phyloP scores from a whole-genome alignment of 148 eudicot species.

The Silene uniflora region DNA sequence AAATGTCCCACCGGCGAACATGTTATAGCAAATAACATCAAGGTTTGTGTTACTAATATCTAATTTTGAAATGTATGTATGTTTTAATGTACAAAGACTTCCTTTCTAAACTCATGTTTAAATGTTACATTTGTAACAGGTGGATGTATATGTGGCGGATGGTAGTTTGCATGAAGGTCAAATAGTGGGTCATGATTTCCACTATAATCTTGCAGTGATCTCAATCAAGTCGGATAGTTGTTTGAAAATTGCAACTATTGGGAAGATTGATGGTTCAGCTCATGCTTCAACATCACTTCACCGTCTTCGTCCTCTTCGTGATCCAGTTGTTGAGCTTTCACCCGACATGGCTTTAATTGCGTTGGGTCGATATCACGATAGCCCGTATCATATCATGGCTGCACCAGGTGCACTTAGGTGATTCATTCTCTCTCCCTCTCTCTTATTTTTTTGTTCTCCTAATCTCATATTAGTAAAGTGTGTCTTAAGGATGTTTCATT shows the following conservation, averaged over 20 bases:
- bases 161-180: conserved; percentile 9
- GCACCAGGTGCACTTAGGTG: conserved; percentile 18
- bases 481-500: no score
- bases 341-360: conserved; percentile 8
- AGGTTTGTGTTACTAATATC: conserved; percentile 3
- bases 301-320: conserved; percentile 11
- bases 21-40: conserved; percentile 6
- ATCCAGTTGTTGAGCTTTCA: conserved; percentile 8
- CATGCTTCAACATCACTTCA: neutral
- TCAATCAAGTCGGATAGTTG: conserved; percentile 5
- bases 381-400: conserved; percentile 21
- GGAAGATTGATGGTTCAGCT: conserved; percentile 9
- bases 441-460: neutral
- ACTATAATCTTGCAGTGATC: conserved; percentile 16
- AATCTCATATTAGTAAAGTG: no score
- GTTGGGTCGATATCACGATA: conserved; percentile 17
- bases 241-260: conserved; percentile 9
- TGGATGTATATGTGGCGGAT: conserved; percentile 9
- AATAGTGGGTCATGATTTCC: conserved; percentile 18
- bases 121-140: conserved; percentile 1
- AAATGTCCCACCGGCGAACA: conserved; percentile 4
- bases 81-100: neutral
- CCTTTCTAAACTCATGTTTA: neutral
- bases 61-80: neutral
- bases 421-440: neutral